Evolutionary conservation across 176 grass and related monocot genomes (phyloP).

Genomic region (Raddia guianensis): DNA sequence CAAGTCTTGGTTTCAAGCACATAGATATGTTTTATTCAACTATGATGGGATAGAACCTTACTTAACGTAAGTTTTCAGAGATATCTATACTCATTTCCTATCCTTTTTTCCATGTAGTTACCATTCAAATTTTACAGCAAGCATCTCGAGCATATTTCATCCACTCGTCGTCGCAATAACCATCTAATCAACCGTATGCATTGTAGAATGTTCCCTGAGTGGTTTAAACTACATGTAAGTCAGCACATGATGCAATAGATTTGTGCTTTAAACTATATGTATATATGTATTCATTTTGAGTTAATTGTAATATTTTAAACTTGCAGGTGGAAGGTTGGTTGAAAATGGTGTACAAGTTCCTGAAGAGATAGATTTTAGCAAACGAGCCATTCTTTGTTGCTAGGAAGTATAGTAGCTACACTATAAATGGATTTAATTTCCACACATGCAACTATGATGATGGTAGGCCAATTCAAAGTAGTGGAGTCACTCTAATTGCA

Average conservation of each 20-base stretch:
- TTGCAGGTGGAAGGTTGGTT: conserved; percentile 1
- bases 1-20: too few species aligned
- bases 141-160: not conserved
- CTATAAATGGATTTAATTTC: not conserved
- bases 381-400: conserved; percentile 9
- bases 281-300: too few species aligned
- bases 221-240: conserved; percentile 31
- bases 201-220: conserved; percentile 26
- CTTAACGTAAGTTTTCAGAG: too few species aligned
- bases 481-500: not conserved
- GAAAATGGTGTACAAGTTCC: conserved; percentile 19
- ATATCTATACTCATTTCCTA: too few species aligned
- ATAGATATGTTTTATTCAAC: too few species aligned
- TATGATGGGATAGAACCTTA: too few species aligned
- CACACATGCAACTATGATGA: not conserved
- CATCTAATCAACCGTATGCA: not conserved
- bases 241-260: too few species aligned
- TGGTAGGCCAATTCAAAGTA: not conserved
- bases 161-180: not conserved
- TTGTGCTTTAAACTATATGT: too few species aligned
- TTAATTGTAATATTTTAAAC: too few species aligned
- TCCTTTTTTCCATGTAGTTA: not conserved
- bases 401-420: conserved; percentile 13
- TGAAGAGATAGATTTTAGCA: too few species aligned
- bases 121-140: not conserved